phyloP scores from a whole-genome alignment of 108 stramenopile genomes.

The Stephanodiscus triporus region DNA sequence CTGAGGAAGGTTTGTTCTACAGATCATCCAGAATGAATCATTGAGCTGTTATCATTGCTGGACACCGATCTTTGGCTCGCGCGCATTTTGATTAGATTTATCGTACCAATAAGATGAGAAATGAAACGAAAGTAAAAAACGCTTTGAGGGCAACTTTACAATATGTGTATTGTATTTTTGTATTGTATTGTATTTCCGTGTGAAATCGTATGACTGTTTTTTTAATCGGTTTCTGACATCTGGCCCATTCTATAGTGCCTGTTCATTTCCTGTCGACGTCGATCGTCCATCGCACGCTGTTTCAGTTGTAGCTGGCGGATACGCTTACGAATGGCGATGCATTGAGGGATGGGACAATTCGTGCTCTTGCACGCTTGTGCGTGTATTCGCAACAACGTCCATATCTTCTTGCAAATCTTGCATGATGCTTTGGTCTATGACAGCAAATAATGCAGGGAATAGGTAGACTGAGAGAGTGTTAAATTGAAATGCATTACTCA shows the following conservation, averaged over 20 bases:
- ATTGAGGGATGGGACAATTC: conserved; percentile 92
- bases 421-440: conserved; percentile 77
- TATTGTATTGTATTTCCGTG: too few species aligned
- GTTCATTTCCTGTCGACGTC: conserved; percentile 90
- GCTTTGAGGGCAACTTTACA: too few species aligned
- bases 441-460: neutral
- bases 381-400: conserved; percentile 94
- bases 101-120: too few species aligned
- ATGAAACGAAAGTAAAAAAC: too few species aligned
- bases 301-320: conserved; percentile 88
- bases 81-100: too few species aligned
- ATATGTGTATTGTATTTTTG: neutral
- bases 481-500: neutral
- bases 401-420: conserved; percentile 93
- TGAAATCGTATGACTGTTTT: neutral
- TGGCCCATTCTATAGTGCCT: conserved; percentile 48
- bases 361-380: conserved; percentile 90
- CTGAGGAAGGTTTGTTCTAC: too few species aligned
- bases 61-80: too few species aligned
- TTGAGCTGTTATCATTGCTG: too few species aligned
- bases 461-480: neutral
- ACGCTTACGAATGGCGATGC: conserved; percentile 88
- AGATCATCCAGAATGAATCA: too few species aligned
- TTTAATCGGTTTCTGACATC: conserved; percentile 10
- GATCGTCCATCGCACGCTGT: conserved; percentile 92